Evolutionary conservation across 306 rosid species (phyloP).

Genomic region (barrel medic (Medicago truncatula)): DNA sequence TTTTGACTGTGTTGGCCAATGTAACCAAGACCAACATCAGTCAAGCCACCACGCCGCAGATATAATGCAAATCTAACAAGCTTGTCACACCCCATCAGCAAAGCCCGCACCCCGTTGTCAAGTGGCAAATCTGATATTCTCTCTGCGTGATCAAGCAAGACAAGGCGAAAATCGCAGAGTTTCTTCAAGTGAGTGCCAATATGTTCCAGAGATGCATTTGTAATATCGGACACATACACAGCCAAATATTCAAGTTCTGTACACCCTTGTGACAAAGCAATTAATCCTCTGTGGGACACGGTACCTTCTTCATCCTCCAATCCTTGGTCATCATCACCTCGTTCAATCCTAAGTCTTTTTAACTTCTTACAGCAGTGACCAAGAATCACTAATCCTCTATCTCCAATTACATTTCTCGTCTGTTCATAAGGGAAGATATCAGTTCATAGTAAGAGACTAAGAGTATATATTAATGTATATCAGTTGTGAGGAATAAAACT

Average conservation of each 20-base stretch:
- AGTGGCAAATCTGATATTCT: conserved; percentile 79
- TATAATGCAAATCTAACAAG: conserved; percentile 87
- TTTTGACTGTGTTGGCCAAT: conserved; percentile 77
- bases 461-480: not conserved
- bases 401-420: conserved; percentile 95
- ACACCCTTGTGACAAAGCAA: conserved; percentile 86
- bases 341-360: conserved; percentile 88
- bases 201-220: conserved; percentile 73
- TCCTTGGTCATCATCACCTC: conserved; percentile 91
- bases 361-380: conserved; percentile 70
- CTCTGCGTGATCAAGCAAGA: conserved; percentile 74
- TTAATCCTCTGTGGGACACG: conserved; percentile 88
- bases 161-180: conserved; percentile 85
- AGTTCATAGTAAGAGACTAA: conserved; percentile 7
- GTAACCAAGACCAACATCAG: conserved; percentile 79
- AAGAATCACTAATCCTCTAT: conserved; percentile 89
- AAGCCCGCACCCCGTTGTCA: conserved; percentile 83
- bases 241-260: conserved; percentile 83
- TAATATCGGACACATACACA: conserved; percentile 85
- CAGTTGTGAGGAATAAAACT: not conserved
- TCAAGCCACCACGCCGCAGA: conserved; percentile 80
- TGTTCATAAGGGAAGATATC: conserved; percentile 49
- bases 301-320: conserved; percentile 88
- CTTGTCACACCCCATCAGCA: conserved; percentile 79
- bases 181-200: conserved; percentile 77